Conservation (phyloP, 1,139 yeast species). For the Candida tropicalis region DNA sequence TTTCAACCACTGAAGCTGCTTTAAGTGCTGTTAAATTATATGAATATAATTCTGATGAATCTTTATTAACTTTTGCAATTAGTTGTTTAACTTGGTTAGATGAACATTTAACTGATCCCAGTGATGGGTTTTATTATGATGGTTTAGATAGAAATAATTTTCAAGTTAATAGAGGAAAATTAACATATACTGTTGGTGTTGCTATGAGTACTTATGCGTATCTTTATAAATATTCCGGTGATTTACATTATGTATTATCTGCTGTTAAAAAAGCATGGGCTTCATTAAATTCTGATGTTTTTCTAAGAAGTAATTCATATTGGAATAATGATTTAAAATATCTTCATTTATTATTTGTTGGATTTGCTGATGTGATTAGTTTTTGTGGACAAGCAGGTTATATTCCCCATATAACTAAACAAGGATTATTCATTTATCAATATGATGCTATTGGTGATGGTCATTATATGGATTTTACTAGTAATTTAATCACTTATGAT, state of each 20-base stretch:
- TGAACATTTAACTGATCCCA: conserved; percentile 26
- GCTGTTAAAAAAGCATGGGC: conserved; percentile 17
- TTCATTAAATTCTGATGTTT: conserved; percentile 22
- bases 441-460: conserved; percentile 16
- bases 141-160: conserved; percentile 20
- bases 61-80: conserved; percentile 25
- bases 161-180: conserved; percentile 30
- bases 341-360: conserved; percentile 27
- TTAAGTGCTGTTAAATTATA: conserved; percentile 33
- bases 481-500: not conserved
- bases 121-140: conserved; percentile 28
- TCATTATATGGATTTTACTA: conserved; percentile 18
- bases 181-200: conserved; percentile 40
- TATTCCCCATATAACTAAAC: conserved; percentile 22
- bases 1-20: conserved; percentile 38
- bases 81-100: conserved; percentile 27
- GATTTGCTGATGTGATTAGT: conserved; percentile 25
- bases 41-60: conserved; percentile 21
- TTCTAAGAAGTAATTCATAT: conserved; percentile 26
- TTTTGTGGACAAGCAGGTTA: conserved; percentile 16
- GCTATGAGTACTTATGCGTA: conserved; percentile 36
- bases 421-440: conserved; percentile 24
- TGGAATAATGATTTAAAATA: conserved; percentile 31
- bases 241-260: conserved; percentile 19
- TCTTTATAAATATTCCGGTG: conserved; percentile 21